Conservation (phyloP, 495 filamentous ascomycete genomes). For the Trichoderma orchidacearum region DNA sequence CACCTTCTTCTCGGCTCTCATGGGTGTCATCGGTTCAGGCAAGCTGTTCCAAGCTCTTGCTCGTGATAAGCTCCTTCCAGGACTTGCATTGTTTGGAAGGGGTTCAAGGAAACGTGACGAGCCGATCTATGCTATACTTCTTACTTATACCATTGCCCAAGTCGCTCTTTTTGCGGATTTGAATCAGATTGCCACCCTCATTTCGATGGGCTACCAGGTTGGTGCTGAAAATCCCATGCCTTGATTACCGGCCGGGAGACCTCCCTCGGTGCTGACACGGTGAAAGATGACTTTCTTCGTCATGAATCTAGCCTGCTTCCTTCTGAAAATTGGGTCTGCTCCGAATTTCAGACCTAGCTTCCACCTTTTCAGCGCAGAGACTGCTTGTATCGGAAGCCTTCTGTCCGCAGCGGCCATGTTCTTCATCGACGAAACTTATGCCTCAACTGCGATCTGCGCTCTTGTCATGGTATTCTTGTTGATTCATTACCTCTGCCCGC, state of each 20-base stretch:
- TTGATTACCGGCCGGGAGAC: too few relatives aligned
- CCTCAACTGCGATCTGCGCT: conserved; percentile 58
- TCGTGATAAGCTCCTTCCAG: conserved; percentile 66
- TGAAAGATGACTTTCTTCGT: conserved; percentile 53
- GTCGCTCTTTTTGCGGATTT: conserved; percentile 72
- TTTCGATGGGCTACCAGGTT: conserved; percentile 81
- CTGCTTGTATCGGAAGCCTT: conserved; percentile 58
- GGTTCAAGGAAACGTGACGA: conserved; percentile 65
- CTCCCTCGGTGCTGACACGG: too few relatives aligned
- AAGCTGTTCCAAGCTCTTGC: conserved; percentile 79
- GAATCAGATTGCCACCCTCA: conserved; percentile 78
- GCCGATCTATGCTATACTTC: conserved; percentile 60
- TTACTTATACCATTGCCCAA: conserved; percentile 66
- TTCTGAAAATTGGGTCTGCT: conserved; percentile 83
- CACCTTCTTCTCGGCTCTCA: conserved; percentile 71
- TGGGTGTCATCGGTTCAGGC: conserved; percentile 80
- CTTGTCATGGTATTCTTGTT: conserved; percentile 65
- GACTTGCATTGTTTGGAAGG: conserved; percentile 59
- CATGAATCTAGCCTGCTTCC: conserved; percentile 76
- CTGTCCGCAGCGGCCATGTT: conserved; percentile 73
- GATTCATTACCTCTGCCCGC: conserved; percentile 74
- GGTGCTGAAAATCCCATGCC: too few relatives aligned
- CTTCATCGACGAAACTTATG: conserved; percentile 77
- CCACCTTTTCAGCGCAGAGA: conserved; percentile 79
- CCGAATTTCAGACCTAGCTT: conserved; percentile 85